Percentiles rank a stretch among this genome's conserved stretches.
phyloP scores from a whole-genome alignment of 805 yeast genomes.

The Wickerhamiella azymoides region DNA sequence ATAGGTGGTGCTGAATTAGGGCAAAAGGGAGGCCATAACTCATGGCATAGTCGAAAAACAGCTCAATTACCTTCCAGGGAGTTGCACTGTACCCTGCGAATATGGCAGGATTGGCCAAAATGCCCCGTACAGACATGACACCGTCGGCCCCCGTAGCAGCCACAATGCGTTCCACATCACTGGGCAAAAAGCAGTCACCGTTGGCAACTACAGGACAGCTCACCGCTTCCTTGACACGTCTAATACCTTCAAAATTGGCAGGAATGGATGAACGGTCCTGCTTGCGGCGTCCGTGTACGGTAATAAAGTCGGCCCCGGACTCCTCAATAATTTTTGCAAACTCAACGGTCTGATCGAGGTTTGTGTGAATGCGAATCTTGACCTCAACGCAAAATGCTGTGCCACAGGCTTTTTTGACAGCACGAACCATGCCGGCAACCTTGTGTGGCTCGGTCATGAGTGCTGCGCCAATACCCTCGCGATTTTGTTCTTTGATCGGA shows the following conservation, averaged over 20 bases:
- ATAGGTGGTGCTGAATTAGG: conserved; percentile 72
- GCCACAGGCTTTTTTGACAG: conserved; percentile 67
- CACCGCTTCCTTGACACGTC: conserved; percentile 41
- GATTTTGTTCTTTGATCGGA: conserved; percentile 85
- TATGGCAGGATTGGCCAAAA: conserved; percentile 72
- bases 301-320: conserved; percentile 86
- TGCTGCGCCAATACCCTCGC: conserved; percentile 97
- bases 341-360: conserved; percentile 53
- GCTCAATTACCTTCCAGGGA: conserved; percentile 87
- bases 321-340: conserved; percentile 63
- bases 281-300: conserved; percentile 86
- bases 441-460: conserved; percentile 70
- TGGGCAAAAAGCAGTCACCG: conserved; percentile 73
- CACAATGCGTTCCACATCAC: conserved; percentile 52
- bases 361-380: conserved; percentile 76
- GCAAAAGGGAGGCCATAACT: conserved; percentile 77
- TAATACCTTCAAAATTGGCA: conserved; percentile 72
- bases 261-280: conserved; percentile 75
- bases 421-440: conserved; percentile 70
- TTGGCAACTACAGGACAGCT: conserved; percentile 79
- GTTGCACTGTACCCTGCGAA: conserved; percentile 61
- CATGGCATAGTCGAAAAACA: conserved; percentile 63
- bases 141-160: conserved; percentile 70
- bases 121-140: conserved; percentile 90
- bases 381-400: conserved; percentile 67